Base-by-base conservation (phyloP, 371 early-diverging fungal species). In the Capillidium rhysosporum region DNA sequence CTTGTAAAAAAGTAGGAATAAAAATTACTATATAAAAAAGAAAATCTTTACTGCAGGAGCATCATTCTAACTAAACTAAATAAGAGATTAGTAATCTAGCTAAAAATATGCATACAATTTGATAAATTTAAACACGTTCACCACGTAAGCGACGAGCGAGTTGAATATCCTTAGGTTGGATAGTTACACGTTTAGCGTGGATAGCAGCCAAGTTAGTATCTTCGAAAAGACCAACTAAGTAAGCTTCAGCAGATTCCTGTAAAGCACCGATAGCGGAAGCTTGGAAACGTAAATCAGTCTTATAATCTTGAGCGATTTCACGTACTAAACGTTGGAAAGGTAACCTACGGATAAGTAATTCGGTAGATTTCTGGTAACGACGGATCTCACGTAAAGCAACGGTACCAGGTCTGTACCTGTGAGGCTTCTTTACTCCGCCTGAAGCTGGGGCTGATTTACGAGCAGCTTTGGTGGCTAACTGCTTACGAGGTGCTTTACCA, bases 161-260 rank as follows among this genome's bases (percentile, higher is more conserved):
- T 70, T 94, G 90, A 62, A 99, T 89, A 75, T 99, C 99, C 79
- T 92, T 93, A 66, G 92, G 92, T 77, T 94, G 92, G 71, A 98
- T 96, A 70, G 99, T 99, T 64, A 98, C 98, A 70, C 99, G 86
- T 81, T 95, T 95, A 68, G 96, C 98, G 77, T 99, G 99, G 73
- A 94, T 93, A 64, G 98, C 98, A 60, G 94, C 93, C 69, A 92
- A 77, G 80, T 96, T 91, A 64, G 96, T 96, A 76, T 97, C 92
- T 68, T 96, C 96, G 68, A 96, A 96, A 52, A 97, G 74, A 38
- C 76, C 70, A 58, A 91, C 95, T 56, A 98, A 81, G 76, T 93
- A 97, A 54, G 92, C 90, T 76, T 99, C 99, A 47, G 92, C 76
- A 55, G 97, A 93, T 76, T 99, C 99, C 74, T 99, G 98, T 40